Base-by-base conservation (phyloP, 306 rosid species). In the Oxytropis ochrocephala region DNA sequence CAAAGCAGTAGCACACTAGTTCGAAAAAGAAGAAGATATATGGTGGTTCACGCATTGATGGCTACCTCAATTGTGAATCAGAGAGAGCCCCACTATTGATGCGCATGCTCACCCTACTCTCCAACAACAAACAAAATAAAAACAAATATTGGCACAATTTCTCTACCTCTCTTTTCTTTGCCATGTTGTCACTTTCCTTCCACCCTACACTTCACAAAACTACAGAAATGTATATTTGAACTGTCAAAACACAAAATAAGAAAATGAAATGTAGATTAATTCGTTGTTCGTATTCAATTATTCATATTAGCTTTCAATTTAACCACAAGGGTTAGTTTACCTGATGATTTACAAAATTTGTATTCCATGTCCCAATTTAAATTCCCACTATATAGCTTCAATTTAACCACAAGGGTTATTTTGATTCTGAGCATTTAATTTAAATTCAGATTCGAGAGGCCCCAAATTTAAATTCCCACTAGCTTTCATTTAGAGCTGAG, bases 21-120 rank as follows among this genome's bases (percentile, higher is more conserved):
- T n/a, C n/a, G n/a, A n/a, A n/a, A n/a, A n/a, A n/a, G 60, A 60
- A 18, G 68, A 73, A 19, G 72, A 76, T 51, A 44, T 36, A 36
- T 35, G 50, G 53, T 41, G 78, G 62, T 73, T 67, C 69, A 30
- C 41, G 64, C 77, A 73, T 66, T 58, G 73, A 75, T 67, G 47
- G 69, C 16, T 51, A 57, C 74, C 52, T 42, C 67, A 36, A 61
- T 69, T 54, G 39, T 54, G 67, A 9, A 42, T 19, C 57, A 19
- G 29, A 18, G 60, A 41, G 6, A 73, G 70, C 80, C 77, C 85
- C 86, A 79, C 77, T 10, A 38, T 68, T 67, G 80, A 79, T 18
- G 83, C 83, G 81, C 88, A 77, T 84, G 85, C 86, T 79, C 60
- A 70, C 51, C 74, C 62, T 71, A 35, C 50, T 32, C 53, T 11